A percentile compares a stretch with the other conserved stretches of the same genome.
These are phyloP conservation scores for Gyrodon lividus DNA, from an alignment of 768 basidiomycete species.

Conservation along the genomic window DNA sequence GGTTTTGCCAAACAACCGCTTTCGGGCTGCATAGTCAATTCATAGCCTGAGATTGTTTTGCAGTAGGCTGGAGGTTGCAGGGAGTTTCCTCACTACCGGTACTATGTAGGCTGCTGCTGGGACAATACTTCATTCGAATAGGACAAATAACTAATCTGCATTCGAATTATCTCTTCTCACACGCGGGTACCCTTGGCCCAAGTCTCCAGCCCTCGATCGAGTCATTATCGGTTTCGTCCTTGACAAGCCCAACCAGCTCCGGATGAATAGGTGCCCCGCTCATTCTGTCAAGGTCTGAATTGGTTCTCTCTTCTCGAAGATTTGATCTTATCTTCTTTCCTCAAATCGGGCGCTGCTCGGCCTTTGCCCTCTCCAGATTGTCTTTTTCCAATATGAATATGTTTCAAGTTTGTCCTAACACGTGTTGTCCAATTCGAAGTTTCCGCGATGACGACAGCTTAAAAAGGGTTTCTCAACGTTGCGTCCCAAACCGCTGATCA, in stretches of 20 bases:
- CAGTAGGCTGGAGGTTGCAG: background rate
- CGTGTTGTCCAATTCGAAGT: constrained; percentile 16
- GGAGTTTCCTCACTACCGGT: background rate
- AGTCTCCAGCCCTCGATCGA: background rate
- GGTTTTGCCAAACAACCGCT: constrained; percentile 12
- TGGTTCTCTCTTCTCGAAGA: constrained; percentile 12
- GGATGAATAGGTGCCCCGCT: background rate
- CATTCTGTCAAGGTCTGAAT: constrained; percentile 2
- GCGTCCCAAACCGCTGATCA: background rate
- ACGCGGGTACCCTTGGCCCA: constrained; percentile 22
- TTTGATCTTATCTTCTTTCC: constrained; percentile 23
- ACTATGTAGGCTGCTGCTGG: background rate
- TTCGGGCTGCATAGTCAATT: background rate
- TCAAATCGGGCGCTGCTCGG: background rate
- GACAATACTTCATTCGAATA: background rate
- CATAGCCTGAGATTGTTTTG: background rate
- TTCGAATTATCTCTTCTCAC: too few species aligned
- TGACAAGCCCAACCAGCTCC: background rate
- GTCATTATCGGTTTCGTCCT: background rate
- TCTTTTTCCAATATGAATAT: background rate
- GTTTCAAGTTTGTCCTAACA: constrained; percentile 11
- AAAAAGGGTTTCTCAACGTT: constrained; percentile 6
- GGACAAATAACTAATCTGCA: background rate
- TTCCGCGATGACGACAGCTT: constrained; percentile 4
- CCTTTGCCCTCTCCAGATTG: constrained; percentile 10